Conservation (phyloP, 2,329 filamentous ascomycete species). For the Fusarium metavorans region DNA sequence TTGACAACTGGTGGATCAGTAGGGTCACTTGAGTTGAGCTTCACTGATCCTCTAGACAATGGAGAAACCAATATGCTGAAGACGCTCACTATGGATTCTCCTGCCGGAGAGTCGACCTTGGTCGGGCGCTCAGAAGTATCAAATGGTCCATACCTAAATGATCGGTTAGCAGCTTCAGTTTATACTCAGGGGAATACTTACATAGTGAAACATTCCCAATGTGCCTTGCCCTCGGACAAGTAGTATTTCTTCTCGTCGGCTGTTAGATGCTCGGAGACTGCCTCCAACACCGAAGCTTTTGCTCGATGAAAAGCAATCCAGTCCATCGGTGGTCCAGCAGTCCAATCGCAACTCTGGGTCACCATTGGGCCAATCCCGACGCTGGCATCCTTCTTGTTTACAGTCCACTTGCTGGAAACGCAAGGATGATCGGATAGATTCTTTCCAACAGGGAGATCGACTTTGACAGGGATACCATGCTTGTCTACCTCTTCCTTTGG, state of each 20-base stretch:
- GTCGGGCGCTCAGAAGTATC: background rate
- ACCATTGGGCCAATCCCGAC: background rate
- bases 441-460: background rate
- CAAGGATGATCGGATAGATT: background rate
- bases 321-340: background rate
- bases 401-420: background rate
- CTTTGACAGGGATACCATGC: background rate
- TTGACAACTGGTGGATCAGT: background rate
- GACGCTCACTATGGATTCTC: background rate
- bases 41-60: background rate
- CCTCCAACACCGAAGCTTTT: background rate
- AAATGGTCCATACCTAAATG: background rate
- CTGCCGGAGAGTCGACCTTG: background rate
- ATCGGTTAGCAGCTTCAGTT: background rate
- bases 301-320: background rate
- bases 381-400: background rate
- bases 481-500: background rate
- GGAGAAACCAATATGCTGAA: background rate
- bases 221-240: background rate
- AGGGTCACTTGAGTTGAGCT: background rate
- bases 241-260: background rate
- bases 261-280: background rate
- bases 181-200: background rate
- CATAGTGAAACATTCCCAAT: background rate
- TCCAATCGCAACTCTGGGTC: background rate